These are phyloP conservation scores for Ceratocystis eucalypticola DNA, from an alignment of 2,329 filamentous ascomycete species.

Conservation along the genomic window DNA sequence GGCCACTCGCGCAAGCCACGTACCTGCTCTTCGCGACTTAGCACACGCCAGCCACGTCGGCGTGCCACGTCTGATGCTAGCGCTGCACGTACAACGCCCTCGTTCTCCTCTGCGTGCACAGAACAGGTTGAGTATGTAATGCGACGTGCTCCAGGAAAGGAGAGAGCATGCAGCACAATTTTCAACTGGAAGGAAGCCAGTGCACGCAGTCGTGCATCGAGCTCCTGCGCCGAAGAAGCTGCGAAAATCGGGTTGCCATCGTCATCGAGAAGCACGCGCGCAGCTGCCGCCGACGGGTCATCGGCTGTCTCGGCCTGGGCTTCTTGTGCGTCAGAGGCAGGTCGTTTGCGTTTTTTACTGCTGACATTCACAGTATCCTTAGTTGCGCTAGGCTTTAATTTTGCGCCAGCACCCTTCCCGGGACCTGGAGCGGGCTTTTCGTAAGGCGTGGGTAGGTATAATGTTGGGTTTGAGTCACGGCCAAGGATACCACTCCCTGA, in stretches of 20 bases:
- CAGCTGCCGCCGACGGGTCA: conserved; percentile 25
- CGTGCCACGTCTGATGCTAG: conserved; percentile 54
- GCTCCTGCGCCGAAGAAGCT: conserved; percentile 40
- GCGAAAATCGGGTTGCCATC: conserved; percentile 43
- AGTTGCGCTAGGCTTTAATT: neutral
- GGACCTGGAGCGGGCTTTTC: neutral
- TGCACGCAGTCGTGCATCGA: conserved; percentile 53
- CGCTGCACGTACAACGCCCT: conserved; percentile 63
- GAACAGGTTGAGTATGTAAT: conserved; percentile 95
- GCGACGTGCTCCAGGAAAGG: conserved; percentile 58
- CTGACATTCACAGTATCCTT: neutral
- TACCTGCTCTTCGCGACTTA: conserved; percentile 59
- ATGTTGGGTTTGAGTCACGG: conserved; percentile 60
- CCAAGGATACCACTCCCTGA: conserved; percentile 92
- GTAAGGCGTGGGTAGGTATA: conserved; percentile 41
- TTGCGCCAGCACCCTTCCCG: conserved; percentile 16
- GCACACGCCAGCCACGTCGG: conserved; percentile 61
- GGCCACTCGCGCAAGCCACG: conserved; percentile 63
- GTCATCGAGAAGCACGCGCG: conserved; percentile 39
- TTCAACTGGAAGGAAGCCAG: conserved; percentile 71
- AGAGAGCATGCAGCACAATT: conserved; percentile 71
- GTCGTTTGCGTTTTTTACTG: conserved; percentile 31
- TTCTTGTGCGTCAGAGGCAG: conserved; percentile 25
- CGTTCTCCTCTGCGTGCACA: conserved; percentile 75
- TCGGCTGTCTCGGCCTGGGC: conserved; percentile 19